These are phyloP conservation scores for Komagataella ulmi DNA, from an alignment of 805 yeast genomes.

Conservation along the genomic window DNA sequence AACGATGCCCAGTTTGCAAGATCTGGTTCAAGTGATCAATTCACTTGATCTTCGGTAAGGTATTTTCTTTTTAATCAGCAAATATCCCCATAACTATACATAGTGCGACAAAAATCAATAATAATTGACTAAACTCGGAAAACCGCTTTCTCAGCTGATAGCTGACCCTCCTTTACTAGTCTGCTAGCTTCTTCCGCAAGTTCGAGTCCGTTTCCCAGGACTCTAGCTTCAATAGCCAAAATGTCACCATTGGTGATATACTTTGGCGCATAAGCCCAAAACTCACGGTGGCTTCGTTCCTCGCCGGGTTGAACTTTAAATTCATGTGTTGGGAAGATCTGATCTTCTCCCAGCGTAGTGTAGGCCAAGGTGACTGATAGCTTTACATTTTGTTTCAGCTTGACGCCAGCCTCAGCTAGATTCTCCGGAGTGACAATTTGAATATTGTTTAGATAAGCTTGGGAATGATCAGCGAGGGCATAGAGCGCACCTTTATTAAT, in stretches of 20 bases:
- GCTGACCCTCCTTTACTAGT: neutral
- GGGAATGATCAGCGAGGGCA: constrained; percentile 10
- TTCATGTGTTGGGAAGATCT: constrained; percentile 16
- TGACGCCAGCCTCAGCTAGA: neutral
- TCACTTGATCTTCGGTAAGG: neutral
- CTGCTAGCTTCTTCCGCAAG: neutral
- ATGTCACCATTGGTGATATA: constrained; percentile 10
- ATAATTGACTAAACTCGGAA: neutral
- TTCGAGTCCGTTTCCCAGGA: neutral
- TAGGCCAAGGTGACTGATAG: constrained; percentile 25
- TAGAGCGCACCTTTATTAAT: constrained; percentile 16
- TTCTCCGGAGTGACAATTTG: constrained; percentile 14
- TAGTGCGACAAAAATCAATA: neutral
- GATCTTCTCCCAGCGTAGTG: constrained; percentile 20
- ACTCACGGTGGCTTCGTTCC: constrained; percentile 11
- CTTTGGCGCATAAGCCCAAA: constrained; percentile 7
- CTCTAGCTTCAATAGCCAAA: neutral
- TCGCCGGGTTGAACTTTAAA: constrained; percentile 12
- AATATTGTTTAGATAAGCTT: constrained; percentile 20
- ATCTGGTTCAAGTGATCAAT: neutral
- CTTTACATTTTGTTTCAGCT: constrained; percentile 18
- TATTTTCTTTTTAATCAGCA: no score
- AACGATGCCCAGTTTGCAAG: no score
- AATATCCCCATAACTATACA: neutral
- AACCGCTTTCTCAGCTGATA: neutral